Evolutionary conservation across 2,329 filamentous ascomycete genomes (phyloP).

Genomic region (Ophiocordyceps camponoti-leonardi): DNA sequence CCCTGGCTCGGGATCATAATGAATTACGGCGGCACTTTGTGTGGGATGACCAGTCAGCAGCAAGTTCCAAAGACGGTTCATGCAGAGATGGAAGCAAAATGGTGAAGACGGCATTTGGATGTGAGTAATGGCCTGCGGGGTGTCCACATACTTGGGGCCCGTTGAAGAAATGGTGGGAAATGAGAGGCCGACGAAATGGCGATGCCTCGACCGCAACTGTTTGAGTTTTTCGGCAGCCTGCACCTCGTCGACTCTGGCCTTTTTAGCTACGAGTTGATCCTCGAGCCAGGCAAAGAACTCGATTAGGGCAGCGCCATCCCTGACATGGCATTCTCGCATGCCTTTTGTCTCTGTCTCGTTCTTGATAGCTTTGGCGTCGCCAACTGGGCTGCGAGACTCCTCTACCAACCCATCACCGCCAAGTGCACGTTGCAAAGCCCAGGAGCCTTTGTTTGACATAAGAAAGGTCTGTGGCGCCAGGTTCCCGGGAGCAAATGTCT

Average conservation of each 20-base stretch:
- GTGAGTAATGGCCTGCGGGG: neutral
- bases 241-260: slow-evolving; percentile 66
- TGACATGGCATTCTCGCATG: slow-evolving; percentile 86
- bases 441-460: slow-evolving; percentile 78
- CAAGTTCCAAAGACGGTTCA: neutral
- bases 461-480: slow-evolving; percentile 47
- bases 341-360: slow-evolving; percentile 78
- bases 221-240: slow-evolving; percentile 85
- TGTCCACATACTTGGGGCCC: slow-evolving; percentile 44
- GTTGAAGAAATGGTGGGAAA: slow-evolving; percentile 96
- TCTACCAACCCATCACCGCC: slow-evolving; percentile 77
- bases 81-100: too few species aligned
- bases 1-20: slow-evolving; percentile 79
- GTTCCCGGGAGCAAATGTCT: slow-evolving; percentile 14
- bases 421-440: slow-evolving; percentile 75
- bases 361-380: slow-evolving; percentile 86
- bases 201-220: slow-evolving; percentile 45
- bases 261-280: slow-evolving; percentile 62
- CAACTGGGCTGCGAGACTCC: slow-evolving; percentile 71
- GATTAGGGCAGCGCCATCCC: slow-evolving; percentile 78
- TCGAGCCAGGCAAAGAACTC: slow-evolving; percentile 97
- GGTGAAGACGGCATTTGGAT: neutral
- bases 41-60: neutral
- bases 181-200: slow-evolving; percentile 75
- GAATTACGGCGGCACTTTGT: slow-evolving; percentile 75